Conservation (phyloP, 305 asterid genomes). For the Fraxinus sp. region DNA sequence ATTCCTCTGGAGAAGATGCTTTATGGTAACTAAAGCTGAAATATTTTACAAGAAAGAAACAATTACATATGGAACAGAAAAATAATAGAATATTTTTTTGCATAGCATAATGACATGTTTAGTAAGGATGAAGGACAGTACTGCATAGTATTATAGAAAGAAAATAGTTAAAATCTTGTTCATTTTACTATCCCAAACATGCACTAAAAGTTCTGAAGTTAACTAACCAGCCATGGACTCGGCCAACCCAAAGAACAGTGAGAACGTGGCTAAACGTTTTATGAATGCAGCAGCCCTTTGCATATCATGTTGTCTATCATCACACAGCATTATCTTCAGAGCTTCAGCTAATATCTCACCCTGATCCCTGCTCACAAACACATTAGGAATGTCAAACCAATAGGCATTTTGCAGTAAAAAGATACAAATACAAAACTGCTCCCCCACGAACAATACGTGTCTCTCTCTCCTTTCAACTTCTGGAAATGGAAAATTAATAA, state of each 20-base stretch:
- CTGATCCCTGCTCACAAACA: conserved; percentile 56
- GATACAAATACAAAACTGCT: not conserved
- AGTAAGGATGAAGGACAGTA: not conserved
- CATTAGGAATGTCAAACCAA: conserved; percentile 13
- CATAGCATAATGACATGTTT: not conserved
- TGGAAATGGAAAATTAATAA: not conserved
- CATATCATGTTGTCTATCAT: conserved; percentile 93
- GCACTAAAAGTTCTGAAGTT: not conserved
- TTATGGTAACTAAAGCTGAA: conserved; percentile 81
- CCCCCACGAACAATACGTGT: not conserved
- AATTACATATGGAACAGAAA: not conserved
- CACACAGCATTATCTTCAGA: conserved; percentile 84
- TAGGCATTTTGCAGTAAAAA: not conserved
- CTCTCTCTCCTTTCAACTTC: not conserved
- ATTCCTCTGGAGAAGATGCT: conserved; percentile 85
- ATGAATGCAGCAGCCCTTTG: conserved; percentile 96
- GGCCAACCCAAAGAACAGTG: conserved; percentile 73
- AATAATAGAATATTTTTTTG: not conserved
- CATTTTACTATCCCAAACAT: not conserved
- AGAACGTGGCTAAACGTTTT: conserved; percentile 75
- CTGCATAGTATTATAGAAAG: not conserved
- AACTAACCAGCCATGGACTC: conserved; percentile 88
- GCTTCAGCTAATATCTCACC: conserved; percentile 92
- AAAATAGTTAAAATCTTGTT: not conserved
- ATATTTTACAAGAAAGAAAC: conserved; percentile 1